A percentile compares a stretch with the other conserved stretches of the same genome.
These are phyloP conservation scores for Abrus precatorius DNA, from an alignment of 306 rosid species.

Conservation along the genomic window DNA sequence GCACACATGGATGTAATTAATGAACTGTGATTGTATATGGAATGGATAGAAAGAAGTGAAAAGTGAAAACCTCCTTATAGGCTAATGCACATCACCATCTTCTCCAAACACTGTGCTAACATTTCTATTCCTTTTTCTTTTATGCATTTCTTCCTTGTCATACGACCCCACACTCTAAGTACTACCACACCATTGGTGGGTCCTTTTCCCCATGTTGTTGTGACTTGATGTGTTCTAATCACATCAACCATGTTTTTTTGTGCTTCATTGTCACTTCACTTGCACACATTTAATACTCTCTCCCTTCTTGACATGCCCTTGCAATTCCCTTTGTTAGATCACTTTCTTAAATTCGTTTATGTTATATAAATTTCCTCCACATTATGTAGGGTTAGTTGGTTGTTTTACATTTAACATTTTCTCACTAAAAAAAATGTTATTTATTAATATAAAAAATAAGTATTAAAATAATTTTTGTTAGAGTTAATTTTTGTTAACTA, in stretches of 20 bases:
- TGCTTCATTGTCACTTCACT: conserved; percentile 38
- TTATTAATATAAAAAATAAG: no score
- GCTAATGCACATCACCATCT: neutral
- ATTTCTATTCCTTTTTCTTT: neutral
- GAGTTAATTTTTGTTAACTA: no score
- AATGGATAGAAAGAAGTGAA: conserved; percentile 12
- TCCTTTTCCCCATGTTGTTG: conserved; percentile 29
- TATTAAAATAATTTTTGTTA: no score
- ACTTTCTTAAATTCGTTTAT: conserved; percentile 2
- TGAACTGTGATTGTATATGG: neutral
- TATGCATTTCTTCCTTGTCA: neutral
- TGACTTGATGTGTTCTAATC: conserved; percentile 44
- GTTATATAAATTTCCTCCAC: neutral
- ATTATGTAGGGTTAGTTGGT: no score
- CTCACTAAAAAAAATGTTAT: no score
- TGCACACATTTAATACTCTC: neutral
- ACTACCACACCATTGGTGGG: conserved; percentile 30
- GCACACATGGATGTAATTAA: neutral
- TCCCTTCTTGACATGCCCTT: no score
- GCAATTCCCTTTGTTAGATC: neutral
- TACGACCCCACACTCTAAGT: neutral
- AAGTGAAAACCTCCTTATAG: neutral
- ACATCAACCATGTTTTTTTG: conserved; percentile 48
- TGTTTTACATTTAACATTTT: no score
- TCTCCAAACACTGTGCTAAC: no score